Evolutionary conservation across 371 early-diverging fungal genomes (phyloP), one percentile per base, ranked within the genome.

Genomic region (Mucor velutinosus): DNA sequence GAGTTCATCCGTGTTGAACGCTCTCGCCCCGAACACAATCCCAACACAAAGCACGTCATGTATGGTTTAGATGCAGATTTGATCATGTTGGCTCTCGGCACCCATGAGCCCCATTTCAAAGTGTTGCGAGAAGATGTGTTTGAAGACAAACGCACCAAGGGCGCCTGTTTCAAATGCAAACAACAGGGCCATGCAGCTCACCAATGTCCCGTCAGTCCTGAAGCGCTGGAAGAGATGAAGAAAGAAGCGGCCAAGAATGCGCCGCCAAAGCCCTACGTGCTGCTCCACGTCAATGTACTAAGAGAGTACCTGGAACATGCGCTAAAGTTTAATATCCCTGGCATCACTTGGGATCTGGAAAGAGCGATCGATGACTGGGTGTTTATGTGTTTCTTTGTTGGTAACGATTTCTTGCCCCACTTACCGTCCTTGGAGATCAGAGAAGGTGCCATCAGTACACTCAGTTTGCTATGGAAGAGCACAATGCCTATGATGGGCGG

Each of bases 391-490:
- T 99, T 99, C 86, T 97, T 99, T 84, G 98, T 99, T 29, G 99
- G 99, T 66, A 99, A 99, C 81, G 99, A 99, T 84, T 99, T 99
- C 84, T 82, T 99, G 69, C 99, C 99, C 5, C 98, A 98, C 76
- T 76, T 99, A 59, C 99, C 99, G 0, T 96, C 96, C 17, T 85
- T 99, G 59, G 99, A 99, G 73, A 99, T 99, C 53, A 88, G 95
- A 41, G 98, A 99, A 78, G 95, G 97, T 41, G 99, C 99, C 14
- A 92, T 99, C 64, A 97, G 98, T 71, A 86, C 88, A 25, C 81
- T 98, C 27, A 89, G 97, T 62, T 83, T 86, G 29, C 83, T 97
- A 19, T 99, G 97, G 95, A 95, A 96, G 73, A 79, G 86, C 27
- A 76, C 82, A 29, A 73, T 95, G 69, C 86, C 88, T 4, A 67